Percentiles rank a stretch among this genome's conserved stretches.
Conservation (phyloP, 2,329 filamentous ascomycete genomes). For the Fusarium sp. region DNA sequence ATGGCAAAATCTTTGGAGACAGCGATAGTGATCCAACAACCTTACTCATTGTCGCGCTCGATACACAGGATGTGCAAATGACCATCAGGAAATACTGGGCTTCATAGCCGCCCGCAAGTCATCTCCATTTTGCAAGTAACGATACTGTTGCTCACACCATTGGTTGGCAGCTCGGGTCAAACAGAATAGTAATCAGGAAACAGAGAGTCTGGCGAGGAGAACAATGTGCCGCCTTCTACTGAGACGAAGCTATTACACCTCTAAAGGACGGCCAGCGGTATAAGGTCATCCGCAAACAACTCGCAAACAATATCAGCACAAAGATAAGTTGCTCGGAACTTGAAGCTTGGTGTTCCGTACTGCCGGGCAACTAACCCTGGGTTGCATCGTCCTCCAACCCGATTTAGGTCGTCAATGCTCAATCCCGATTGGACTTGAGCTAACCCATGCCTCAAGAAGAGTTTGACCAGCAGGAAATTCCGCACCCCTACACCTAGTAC, state of each 20-base stretch:
- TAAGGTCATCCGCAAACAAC: neutral
- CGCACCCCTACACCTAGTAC: constrained; percentile 10
- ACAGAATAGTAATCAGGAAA: neutral
- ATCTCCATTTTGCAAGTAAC: neutral
- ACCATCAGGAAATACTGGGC: neutral
- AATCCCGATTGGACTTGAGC: constrained; percentile 30
- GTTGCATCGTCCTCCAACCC: constrained; percentile 15
- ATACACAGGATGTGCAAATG: neutral
- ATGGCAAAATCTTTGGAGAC: neutral
- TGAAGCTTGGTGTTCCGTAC: constrained; percentile 20
- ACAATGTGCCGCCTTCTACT: no score
- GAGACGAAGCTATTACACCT: no score
- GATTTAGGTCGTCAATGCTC: constrained; percentile 22
- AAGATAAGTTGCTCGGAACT: constrained; percentile 2
- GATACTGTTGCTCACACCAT: neutral
- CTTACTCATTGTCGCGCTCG: neutral
- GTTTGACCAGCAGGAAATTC: constrained; percentile 24
- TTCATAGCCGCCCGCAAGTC: neutral
- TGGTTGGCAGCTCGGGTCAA: neutral
- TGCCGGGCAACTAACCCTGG: constrained; percentile 20
- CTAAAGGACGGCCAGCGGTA: no score
- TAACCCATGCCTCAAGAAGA: constrained; percentile 19
- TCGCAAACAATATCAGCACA: neutral
- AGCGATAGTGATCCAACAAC: neutral
- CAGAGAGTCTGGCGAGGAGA: no score